A percentile compares a stretch with the other conserved stretches of the same genome.
Conservation (phyloP, 2,329 filamentous ascomycete genomes). For the Fonsecaea multimorphosa region DNA sequence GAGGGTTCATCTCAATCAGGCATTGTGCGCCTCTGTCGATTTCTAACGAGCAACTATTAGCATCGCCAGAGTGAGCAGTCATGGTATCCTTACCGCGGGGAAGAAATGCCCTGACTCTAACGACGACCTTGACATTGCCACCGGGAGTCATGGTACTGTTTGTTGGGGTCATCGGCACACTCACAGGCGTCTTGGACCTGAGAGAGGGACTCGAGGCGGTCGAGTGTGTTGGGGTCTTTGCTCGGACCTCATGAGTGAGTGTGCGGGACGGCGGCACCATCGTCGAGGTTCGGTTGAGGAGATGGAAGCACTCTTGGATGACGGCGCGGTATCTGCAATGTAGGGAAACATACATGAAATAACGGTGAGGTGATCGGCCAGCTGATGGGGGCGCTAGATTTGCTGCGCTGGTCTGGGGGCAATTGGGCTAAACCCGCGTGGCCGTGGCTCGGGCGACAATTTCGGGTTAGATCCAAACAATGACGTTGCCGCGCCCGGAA, state of each 20-base stretch:
- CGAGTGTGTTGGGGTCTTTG: constrained; percentile 57
- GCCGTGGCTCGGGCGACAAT: neutral
- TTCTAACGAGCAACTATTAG: constrained; percentile 62
- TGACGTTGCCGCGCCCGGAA: constrained; percentile 22
- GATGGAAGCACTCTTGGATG: constrained; percentile 32
- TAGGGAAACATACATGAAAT: constrained; percentile 36
- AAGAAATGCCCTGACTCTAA: constrained; percentile 79
- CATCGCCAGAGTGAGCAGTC: neutral
- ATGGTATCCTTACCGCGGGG: constrained; percentile 67
- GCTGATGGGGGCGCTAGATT: constrained; percentile 5
- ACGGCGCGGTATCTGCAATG: constrained; percentile 31
- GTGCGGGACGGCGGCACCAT: constrained; percentile 37
- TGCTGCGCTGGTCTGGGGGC: constrained; percentile 4
- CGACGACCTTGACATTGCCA: constrained; percentile 82
- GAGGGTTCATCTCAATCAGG: constrained; percentile 88
- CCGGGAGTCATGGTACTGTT: constrained; percentile 61
- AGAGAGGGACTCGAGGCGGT: constrained; percentile 80
- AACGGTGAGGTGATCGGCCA: constrained; percentile 2
- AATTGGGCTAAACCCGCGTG: neutral
- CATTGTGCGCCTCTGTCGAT: constrained; percentile 80
- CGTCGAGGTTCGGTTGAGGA: constrained; percentile 26
- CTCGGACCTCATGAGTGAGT: constrained; percentile 28
- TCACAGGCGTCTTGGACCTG: constrained; percentile 72
- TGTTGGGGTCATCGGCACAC: constrained; percentile 56
- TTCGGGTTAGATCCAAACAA: constrained; percentile 38